Evolutionary conservation across 352 stramenopile species (phyloP), one percentile per base, ranked within the genome.

Genomic region (Globisporangium sylvaticum): DNA sequence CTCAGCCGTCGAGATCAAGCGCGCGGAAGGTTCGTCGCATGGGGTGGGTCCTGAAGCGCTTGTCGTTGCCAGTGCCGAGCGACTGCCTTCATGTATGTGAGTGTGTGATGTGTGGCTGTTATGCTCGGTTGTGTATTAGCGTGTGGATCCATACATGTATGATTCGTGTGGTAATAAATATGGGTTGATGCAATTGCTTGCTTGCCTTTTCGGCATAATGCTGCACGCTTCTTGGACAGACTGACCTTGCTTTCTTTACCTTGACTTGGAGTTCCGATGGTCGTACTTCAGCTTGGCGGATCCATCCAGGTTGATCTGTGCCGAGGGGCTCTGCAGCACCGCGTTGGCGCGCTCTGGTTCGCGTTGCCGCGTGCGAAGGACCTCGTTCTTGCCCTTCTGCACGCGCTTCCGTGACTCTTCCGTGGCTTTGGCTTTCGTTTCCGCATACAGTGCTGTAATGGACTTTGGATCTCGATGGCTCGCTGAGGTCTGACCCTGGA

Each of bases 341-440:
- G 70, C 58, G 29, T 72, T 54, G 3, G 44, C 34, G 15, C 72
- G 67, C 31, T 66, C 61, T 1, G 71, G 73, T 39, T 72, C 73
- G 34, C 73, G 73, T 18, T 74, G 60, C 18, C 76, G 70, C 29
- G 68, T 73, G 64, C 76, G 68, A n/a, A 75, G 56, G 4, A 80
- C 60, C 46, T 83, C 67, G 66, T 80, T 80, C 48, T 72, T 73
- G 34, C 71, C 68, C 31, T 73, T 80, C 31, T 69, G 71, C 27
- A 75, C 66, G 29, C 68, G 70, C 34, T 59, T 63, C 6, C 62
- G 63, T 8, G 73, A 75, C 12, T 56, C 68, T 20, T 69, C 64
- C 14, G 56, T 56, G n/a, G 53, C 60, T 42, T 56, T 55, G 2
- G 53, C 55, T n/a, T 66, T 55, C 3, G 52, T 52, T 10, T 58